Evolutionary conservation across 1,284 basidiomycete species (phyloP).

Genomic region (Inonotus obliquus): DNA sequence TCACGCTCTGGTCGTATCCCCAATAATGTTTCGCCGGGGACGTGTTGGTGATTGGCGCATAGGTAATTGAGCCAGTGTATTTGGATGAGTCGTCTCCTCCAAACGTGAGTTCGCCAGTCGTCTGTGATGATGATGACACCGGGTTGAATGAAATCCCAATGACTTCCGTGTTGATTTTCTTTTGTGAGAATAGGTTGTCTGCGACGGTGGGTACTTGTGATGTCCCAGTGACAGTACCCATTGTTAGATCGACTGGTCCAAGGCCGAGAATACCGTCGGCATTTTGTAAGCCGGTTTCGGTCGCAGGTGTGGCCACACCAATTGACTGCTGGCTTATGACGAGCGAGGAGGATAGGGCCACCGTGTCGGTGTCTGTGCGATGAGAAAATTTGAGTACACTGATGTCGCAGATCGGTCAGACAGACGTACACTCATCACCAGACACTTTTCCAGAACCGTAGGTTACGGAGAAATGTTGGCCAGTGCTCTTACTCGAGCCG

Average conservation of each 20-base stretch:
- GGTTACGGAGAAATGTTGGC: constrained; percentile 9
- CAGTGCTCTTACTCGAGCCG: constrained; percentile 16
- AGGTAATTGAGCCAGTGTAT: constrained; percentile 15
- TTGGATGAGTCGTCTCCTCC: constrained; percentile 21
- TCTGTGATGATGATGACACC: constrained; percentile 7
- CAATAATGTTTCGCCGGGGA: constrained; percentile 23
- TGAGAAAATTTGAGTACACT: neutral
- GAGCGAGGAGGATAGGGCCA: constrained; percentile 24
- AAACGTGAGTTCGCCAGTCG: constrained; percentile 24
- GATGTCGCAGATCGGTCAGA: neutral
- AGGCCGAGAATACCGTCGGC: constrained; percentile 20
- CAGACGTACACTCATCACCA: constrained; percentile 8
- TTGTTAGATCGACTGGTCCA: constrained; percentile 23
- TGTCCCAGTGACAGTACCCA: constrained; percentile 25
- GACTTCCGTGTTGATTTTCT: constrained; percentile 18
- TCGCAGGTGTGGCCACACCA: constrained; percentile 38
- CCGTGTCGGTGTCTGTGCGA: constrained; percentile 22
- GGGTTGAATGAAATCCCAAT: constrained; percentile 24
- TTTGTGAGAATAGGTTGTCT: constrained; percentile 22
- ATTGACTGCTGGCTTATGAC: constrained; percentile 31
- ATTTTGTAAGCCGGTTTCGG: constrained; percentile 21
- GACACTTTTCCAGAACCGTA: constrained; percentile 19
- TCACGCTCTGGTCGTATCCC: constrained; percentile 13
- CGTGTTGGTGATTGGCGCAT: constrained; percentile 21
- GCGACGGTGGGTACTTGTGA: constrained; percentile 23